Base-by-base conservation (phyloP, 2,329 filamentous ascomycete genomes). In the Sphaerostilbella broomeana region DNA sequence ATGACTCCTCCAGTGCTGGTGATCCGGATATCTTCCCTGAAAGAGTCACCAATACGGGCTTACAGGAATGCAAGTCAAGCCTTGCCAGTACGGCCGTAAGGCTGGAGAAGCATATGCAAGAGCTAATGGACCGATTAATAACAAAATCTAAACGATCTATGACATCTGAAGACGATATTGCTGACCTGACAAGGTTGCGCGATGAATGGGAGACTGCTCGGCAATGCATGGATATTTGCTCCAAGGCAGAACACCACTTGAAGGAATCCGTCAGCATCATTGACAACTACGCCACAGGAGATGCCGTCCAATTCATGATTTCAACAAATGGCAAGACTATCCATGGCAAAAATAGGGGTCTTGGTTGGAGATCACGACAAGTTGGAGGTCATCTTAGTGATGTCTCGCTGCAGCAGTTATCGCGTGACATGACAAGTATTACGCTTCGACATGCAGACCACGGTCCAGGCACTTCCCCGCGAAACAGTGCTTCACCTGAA, bases 301-400 rank as follows among this genome's bases (percentile, higher is more conserved):
- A 50, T n/a, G 43, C 45, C 19, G 34, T 51, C 6, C 44, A 52
- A 24, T 44, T 47, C 16, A 42, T 52, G 34, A 45, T 46, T 8
- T 46, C 41, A 4, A 51, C 45, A 0, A 42, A 47, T 10, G 45
- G 38, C 3, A 48, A 50, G 18, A 46, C 36, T 10, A 39, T 51
- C 1, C 33, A 50, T 37, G 44, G 47, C 2, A 52, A 39, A 24
- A 52, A 51, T 19, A 30, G 36, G 5, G 45, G 45, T 4, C 24
- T 46, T 10, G 45, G 49, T 4, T 42, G 15, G 27, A 42, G 42
- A 28, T 40, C 29, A n/a, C 43, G 38, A 29, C 42, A 51, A 33
- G 33, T 48, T 13, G 42, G 45, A 4, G 44, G 48, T 4, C 43
- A 49, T 26, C 43, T 50, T 7, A 34, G 35, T 17, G 39, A 49